Conservation (phyloP, 2,329 filamentous ascomycete species). For the Clarireedia monteithiana region DNA sequence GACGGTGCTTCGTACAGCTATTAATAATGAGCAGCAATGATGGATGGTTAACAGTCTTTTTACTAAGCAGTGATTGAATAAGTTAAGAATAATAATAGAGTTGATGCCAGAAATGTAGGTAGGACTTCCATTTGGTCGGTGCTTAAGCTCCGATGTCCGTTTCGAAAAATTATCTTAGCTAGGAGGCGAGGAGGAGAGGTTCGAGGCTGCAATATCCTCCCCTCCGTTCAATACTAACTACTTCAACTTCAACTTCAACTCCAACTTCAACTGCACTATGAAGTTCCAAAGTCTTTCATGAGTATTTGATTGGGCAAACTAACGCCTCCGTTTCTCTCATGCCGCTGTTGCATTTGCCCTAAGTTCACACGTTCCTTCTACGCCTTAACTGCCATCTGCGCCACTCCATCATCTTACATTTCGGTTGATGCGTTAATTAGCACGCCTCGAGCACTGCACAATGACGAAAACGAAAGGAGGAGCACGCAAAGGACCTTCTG, state of each 20-base stretch:
- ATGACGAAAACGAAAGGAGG: neutral
- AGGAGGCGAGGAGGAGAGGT: neutral
- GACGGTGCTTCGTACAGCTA: no score
- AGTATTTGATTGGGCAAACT: neutral
- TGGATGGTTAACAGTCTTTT: no score
- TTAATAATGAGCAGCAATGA: no score
- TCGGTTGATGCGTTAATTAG: no score
- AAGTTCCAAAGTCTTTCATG: no score
- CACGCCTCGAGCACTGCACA: neutral
- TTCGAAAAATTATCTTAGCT: neutral
- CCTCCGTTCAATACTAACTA: no score
- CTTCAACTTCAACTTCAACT: no score
- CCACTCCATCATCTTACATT: no score
- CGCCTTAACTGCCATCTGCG: neutral
- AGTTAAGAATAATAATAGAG: no score
- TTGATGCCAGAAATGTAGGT: no score
- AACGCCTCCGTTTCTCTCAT: neutral
- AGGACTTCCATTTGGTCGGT: neutral
- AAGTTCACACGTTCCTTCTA: neutral
- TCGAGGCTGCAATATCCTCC: neutral
- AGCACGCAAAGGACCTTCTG: neutral
- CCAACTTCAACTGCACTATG: neutral
- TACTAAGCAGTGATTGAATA: no score
- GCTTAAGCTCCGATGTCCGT: slow-evolving; percentile 2
- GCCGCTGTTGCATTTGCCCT: no score